Base-by-base conservation (phyloP, 169 alveolate species). In the Theileria parva region DNA sequence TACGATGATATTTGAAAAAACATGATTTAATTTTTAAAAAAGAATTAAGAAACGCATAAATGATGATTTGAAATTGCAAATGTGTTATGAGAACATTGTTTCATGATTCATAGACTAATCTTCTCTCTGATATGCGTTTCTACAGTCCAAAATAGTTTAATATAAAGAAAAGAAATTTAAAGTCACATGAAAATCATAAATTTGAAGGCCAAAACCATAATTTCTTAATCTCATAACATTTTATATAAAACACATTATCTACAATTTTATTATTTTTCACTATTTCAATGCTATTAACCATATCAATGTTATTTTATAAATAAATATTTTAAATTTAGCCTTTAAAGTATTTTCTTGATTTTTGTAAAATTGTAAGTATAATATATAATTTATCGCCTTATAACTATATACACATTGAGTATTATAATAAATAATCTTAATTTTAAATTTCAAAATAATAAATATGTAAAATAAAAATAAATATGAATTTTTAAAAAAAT, bases 71-170 rank as follows among this genome's bases (percentile, higher is more conserved):
- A 28, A 59, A 28, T 23, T 11, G 2, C 30, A 59, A 12, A 5
- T 2, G 11, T 2, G 28, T 11, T 23, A n/a, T 15, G 23, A 15
- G 27, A 23, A 12, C 68, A 1, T 5, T 27, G 1, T 0, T 2
- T 63, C 25, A 63, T 27, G 71, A 27, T 19, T 30, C 27, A 23
- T 19, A 63, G 71, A 63, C 71, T 63, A 63, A 63, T 63, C 71
- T 63, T 63, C 71, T 63, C 71, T n/a, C 71, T 63, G 71, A 63
- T 15, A n/a, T 27, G 25, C 25, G 32, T 30, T n/a, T 30, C 3
- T 44, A 44, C 2, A 44, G 8, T 44, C 53, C 53, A 44, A 44
- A 32, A 44, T 44, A 44, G 53, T 44, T 44, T 44, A 44, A 44
- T 44, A 44, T 44, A 44, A 44, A 44, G 53, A 44, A 44, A 44